Conservation (phyloP, 495 filamentous ascomycete species). For the Daldinia loculata region DNA sequence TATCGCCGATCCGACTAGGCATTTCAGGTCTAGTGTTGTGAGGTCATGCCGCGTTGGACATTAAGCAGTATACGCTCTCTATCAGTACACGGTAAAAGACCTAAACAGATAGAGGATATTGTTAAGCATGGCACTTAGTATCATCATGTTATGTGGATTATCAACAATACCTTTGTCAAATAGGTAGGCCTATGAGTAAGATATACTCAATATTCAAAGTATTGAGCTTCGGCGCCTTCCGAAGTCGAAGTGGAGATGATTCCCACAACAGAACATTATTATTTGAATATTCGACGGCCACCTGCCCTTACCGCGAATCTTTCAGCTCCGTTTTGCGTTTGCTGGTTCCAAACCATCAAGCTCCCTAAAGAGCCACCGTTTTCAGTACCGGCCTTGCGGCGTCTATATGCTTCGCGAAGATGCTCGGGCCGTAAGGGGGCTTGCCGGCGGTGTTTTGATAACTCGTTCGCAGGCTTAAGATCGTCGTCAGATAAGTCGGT, state of each 20-base stretch:
- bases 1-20: too few species aligned
- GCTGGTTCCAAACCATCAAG: slow-evolving; percentile 71
- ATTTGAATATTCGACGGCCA: slow-evolving; percentile 72
- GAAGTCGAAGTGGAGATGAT: neutral
- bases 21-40: too few species aligned
- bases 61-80: neutral
- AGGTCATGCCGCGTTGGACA: too few species aligned
- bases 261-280: slow-evolving; percentile 22
- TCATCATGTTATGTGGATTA: neutral
- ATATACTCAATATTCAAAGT: neutral
- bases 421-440: slow-evolving; percentile 84
- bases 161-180: neutral
- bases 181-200: neutral
- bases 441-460: slow-evolving; percentile 54
- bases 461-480: slow-evolving; percentile 39
- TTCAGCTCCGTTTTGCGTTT: slow-evolving; percentile 68
- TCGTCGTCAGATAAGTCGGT: slow-evolving; percentile 50
- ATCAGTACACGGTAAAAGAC: neutral
- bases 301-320: slow-evolving; percentile 67
- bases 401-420: slow-evolving; percentile 77
- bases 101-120: neutral
- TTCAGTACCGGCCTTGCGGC: slow-evolving; percentile 74
- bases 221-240: neutral
- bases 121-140: neutral
- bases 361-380: slow-evolving; percentile 74